Conservation (phyloP, 225 moss, liverwort and hornwort genomes). For the Pseudisothecium myosuroides region DNA sequence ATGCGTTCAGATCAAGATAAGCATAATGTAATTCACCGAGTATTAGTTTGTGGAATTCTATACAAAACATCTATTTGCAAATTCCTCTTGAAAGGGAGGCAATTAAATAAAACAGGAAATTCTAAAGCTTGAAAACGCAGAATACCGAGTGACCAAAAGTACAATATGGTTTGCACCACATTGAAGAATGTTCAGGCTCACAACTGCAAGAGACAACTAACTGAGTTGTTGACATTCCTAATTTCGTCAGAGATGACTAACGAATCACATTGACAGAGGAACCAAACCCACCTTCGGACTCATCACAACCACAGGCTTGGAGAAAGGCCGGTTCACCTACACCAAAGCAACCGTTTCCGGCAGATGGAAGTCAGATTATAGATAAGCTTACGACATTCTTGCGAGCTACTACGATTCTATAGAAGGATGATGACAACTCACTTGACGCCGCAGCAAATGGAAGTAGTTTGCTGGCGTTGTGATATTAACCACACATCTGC, state of each 20-base stretch:
- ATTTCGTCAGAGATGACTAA: background rate
- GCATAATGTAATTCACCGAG: background rate
- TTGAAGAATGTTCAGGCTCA: background rate
- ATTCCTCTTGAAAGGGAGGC: background rate
- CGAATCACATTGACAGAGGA: background rate
- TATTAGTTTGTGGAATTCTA: background rate
- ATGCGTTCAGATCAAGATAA: background rate
- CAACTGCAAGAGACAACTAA: background rate
- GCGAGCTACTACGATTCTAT: background rate
- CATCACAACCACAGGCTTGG: constrained; percentile 59
- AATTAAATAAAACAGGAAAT: background rate
- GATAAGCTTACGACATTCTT: background rate
- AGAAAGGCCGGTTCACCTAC: constrained; percentile 56
- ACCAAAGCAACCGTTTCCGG: constrained; percentile 6
- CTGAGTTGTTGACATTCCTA: background rate
- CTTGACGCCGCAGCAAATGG: constrained; percentile 54
- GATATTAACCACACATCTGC: constrained; percentile 54
- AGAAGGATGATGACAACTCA: constrained; percentile 5
- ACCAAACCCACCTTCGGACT: constrained; percentile 46
- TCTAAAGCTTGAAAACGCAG: background rate
- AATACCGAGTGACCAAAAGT: background rate
- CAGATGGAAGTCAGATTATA: background rate
- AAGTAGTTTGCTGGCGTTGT: constrained; percentile 58
- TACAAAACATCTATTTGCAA: background rate
- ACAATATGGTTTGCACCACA: background rate